Base-by-base conservation (phyloP, 345 rosid species). In the Mallotus nudiflorus region DNA sequence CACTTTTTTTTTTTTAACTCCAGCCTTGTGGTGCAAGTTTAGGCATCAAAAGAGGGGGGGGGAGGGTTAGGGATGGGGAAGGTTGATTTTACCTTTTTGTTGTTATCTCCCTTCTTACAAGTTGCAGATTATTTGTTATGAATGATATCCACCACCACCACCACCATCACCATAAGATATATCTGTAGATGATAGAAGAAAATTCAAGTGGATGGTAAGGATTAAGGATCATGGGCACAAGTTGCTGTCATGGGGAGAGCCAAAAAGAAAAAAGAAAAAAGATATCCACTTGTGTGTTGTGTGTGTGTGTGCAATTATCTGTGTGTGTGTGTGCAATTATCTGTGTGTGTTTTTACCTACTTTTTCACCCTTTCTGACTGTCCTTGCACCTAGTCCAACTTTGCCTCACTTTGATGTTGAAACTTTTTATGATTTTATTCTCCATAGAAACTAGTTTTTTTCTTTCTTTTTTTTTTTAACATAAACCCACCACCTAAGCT, bases 1-100 rank as follows among this genome's bases (percentile, higher is more conserved):
- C 85, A 80, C 77, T 65, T 66, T 66, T 73, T 31, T 13, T 44
- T 13, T 52, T 53, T 18, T 39, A 5, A 31, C 59, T 63, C 78
- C 0, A 67, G 35, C 80, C 84, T 83, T 84, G 71, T 71, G 82
- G 80, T 80, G 75, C 68, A 86, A 83, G 87, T 86, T 81, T 86
- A 66, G 82, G 80, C 81, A 80, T 78, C 67, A 58, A 49, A 39
- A 39, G 42, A 39, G 9, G 42, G 42, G 42, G 42, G 51, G 48
- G 77, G 35, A 57, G 75, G 71, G 66, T 28, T 67, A 29, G 78
- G 66, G 83, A 51, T 52, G 70, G 55, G 56, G 58, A 65, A 62
- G 77, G 61, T 67, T 67, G 74, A 69, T 78, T n/a, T 80, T 67
- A 67, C 59, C 77, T 73, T 77, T 79, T 75, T 73, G 69, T 73